Evolutionary conservation across 2,329 filamentous ascomycete species (phyloP).

Genomic region (Macrophomina pseudophaseolina): DNA sequence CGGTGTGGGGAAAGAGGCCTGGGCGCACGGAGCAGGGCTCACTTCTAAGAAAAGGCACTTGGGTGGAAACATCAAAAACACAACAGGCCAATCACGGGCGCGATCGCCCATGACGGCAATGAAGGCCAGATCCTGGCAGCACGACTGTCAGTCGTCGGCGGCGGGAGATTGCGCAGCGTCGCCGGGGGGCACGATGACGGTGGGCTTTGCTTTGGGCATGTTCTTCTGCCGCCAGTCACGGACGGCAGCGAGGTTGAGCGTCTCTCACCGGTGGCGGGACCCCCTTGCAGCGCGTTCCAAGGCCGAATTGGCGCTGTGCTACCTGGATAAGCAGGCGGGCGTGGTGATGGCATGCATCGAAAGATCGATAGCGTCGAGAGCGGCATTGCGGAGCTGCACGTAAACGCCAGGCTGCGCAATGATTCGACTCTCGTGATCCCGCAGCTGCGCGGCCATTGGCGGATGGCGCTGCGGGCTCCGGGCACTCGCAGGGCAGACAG

Average conservation of each 20-base stretch:
- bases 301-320: slow-evolving; percentile 17
- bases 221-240: slow-evolving; percentile 3
- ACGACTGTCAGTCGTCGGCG: slow-evolving; percentile 11
- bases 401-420: slow-evolving; percentile 25
- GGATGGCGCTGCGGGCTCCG: slow-evolving; percentile 1
- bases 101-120: background rate
- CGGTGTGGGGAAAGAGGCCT: slow-evolving; percentile 20
- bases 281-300: slow-evolving; percentile 21
- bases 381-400: background rate
- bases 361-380: slow-evolving; percentile 22
- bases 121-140: background rate
- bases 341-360: slow-evolving; percentile 24
- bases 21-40: background rate
- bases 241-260: slow-evolving; percentile 9
- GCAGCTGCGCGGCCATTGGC: slow-evolving; percentile 15
- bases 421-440: slow-evolving; percentile 20
- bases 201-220: background rate
- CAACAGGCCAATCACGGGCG: slow-evolving; percentile 9
- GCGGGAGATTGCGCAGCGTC: slow-evolving; percentile 16
- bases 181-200: background rate
- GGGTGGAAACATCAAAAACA: slow-evolving; percentile 15
- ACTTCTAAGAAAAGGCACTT: slow-evolving; percentile 20
- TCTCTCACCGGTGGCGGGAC: slow-evolving; percentile 21
- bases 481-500: slow-evolving; percentile 7
- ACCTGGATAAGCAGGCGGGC: slow-evolving; percentile 22